Evolutionary conservation across 2,329 filamentous ascomycete species (phyloP).

Genomic region (Sporothrix protearum): DNA sequence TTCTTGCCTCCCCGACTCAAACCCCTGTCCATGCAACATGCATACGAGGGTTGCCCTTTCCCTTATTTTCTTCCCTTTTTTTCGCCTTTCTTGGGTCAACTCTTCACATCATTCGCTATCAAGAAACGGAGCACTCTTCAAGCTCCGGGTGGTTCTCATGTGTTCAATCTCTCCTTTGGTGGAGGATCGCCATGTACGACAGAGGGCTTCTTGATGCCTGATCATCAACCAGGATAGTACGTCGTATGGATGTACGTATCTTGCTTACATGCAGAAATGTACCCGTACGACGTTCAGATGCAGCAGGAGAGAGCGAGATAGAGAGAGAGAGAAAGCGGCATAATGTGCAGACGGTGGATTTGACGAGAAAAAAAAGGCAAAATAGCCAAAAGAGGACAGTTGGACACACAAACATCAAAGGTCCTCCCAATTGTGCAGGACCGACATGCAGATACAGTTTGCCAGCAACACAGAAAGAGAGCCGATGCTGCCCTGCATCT

Average conservation of each 20-base stretch:
- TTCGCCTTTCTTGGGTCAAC: neutral
- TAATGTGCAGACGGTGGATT: neutral
- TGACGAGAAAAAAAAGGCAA: neutral
- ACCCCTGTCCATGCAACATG: neutral
- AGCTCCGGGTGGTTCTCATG: neutral
- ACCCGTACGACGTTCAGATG: neutral
- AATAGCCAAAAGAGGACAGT: neutral
- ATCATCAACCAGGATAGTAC: neutral
- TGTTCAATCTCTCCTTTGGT: neutral
- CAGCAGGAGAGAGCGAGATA: conserved; percentile 24
- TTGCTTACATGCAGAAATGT: neutral
- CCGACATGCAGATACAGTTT: neutral
- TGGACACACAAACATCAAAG: neutral
- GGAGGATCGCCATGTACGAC: conserved; percentile 14
- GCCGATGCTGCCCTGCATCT: neutral
- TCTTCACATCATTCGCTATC: neutral
- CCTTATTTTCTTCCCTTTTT: neutral
- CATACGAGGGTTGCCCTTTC: neutral
- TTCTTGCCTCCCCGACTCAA: neutral
- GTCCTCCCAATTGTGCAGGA: neutral
- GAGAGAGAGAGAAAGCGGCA: neutral
- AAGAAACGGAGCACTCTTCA: neutral
- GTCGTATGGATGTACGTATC: neutral
- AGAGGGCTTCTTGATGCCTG: conserved; percentile 9
- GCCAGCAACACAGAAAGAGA: neutral